Base-by-base conservation (phyloP, 192 early-diverging fungal genomes). In the Umbelopsis isabellina region DNA sequence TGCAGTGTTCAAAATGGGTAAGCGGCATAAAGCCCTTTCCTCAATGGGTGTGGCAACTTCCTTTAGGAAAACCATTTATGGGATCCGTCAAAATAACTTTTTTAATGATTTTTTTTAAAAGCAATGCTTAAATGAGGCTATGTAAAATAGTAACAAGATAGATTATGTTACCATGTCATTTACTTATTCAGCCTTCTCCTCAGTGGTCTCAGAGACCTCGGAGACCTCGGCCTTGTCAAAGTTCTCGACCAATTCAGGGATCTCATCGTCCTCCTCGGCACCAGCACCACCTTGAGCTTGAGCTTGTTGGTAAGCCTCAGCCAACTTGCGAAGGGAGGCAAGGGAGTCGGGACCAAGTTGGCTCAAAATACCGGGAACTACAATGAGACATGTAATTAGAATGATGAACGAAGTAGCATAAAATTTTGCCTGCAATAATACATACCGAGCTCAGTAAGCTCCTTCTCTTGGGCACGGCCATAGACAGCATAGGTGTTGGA, bases 401-500 rank as follows among this genome's bases (percentile, higher is more conserved):
- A 18, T 35, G 55, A 27, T 27, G 9, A 52, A 51, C 33, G 27
- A 9, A n/a, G 9, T 18, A 22, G n/a, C 33, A 58, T 23, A 58
- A 58, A 58, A 61, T 16, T 58, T 30, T 49, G 30, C 4, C 7
- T 51, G 11, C 23, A 46, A 16, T 13, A 44, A 6, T 44, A 61
- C 75, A 47, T 69, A 77, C 75, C 70, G 68, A 95, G 89, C 80
- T 97, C 93, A 51, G 91, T 91, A 70, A 96, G 80, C 72, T 94
- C 91, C 87, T 94, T 95, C 61, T 86, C 87, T 77, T 92, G 82
- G 65, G 88, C 84, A 66, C 83, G 82, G 74, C 98, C 98, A 74
- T 92, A 85, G 86, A 99, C 92, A 66, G 93, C 92, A 82, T 95
- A 96, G 79, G 97, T 98, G 92, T 97, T 99, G 86, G 92, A 86